These are phyloP conservation scores for Chaetomium globosum DNA, from an alignment of 2,329 filamentous ascomycete genomes.

Conservation along the genomic window DNA sequence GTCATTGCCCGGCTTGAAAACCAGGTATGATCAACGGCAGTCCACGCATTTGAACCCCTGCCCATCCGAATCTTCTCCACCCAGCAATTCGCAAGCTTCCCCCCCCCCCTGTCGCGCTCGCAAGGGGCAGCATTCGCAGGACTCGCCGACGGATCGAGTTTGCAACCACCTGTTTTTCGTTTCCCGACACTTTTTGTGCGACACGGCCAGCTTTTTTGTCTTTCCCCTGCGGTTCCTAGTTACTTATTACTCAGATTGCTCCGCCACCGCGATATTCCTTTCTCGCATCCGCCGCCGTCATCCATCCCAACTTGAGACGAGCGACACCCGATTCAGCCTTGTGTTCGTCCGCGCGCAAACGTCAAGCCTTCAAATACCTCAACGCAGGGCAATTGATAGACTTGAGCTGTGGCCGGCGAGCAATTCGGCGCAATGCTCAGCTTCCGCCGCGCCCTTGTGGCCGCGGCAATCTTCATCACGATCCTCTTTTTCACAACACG, in stretches of 20 bases:
- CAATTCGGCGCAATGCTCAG: conserved; percentile 65
- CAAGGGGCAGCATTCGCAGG: conserved; percentile 14
- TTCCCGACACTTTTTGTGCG: conserved; percentile 2
- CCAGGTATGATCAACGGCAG: conserved; percentile 31
- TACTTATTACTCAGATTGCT: not conserved
- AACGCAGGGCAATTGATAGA: conserved; percentile 7
- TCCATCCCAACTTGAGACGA: not conserved
- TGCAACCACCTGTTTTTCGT: not conserved
- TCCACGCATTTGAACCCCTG: conserved; percentile 28
- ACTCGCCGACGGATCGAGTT: not conserved
- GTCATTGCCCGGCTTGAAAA: conserved; percentile 16
- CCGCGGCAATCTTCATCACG: conserved; percentile 69
- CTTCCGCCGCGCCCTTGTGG: conserved; percentile 73
- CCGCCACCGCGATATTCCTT: not conserved
- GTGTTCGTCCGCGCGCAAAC: not conserved
- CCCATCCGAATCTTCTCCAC: conserved; percentile 26
- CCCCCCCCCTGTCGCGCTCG: conserved; percentile 7
- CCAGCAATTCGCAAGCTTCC: not conserved
- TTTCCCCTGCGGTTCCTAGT: not conserved
- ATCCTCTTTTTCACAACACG: conserved; percentile 70
- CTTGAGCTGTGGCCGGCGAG: conserved; percentile 16
- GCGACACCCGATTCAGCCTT: conserved; percentile 1
- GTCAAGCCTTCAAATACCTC: not conserved
- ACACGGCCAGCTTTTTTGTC: conserved; percentile 8
- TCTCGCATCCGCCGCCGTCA: not conserved